Conservation (phyloP, 129 eudicot genomes). For the Lonicera japonica region DNA sequence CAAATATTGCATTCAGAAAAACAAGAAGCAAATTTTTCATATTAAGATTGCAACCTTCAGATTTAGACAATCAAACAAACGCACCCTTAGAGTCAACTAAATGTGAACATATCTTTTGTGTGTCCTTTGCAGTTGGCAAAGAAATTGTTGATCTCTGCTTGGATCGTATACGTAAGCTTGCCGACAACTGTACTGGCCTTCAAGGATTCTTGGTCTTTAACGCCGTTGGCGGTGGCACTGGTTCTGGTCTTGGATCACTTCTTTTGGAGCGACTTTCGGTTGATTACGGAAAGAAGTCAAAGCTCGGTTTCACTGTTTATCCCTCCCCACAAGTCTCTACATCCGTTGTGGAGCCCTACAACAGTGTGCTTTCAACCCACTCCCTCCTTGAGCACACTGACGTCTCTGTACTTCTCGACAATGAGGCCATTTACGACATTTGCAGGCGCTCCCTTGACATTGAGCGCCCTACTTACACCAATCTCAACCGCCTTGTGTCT, state of each 20-base stretch:
- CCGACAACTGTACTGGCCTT: constrained; percentile 43
- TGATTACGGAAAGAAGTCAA: constrained; percentile 47
- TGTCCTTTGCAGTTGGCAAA: constrained; percentile 32
- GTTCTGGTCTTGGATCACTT: constrained; percentile 55
- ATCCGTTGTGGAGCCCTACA: constrained; percentile 49
- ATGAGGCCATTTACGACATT: constrained; percentile 44
- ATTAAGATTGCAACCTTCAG: too few relatives aligned
- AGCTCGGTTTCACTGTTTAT: constrained; percentile 45
- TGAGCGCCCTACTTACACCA: constrained; percentile 40
- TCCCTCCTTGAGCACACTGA: constrained; percentile 43
- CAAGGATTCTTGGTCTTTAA: constrained; percentile 41
- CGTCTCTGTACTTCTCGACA: constrained; percentile 33
- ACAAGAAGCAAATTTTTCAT: too few relatives aligned
- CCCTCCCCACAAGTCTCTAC: constrained; percentile 55
- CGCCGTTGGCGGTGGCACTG: constrained; percentile 49
- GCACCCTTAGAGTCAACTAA: too few relatives aligned
- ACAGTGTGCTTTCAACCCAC: constrained; percentile 40
- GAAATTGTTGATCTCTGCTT: constrained; percentile 43
- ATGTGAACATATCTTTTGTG: background rate
- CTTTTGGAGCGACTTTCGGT: constrained; percentile 49
- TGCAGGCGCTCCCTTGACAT: constrained; percentile 41
- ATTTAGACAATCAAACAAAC: too few relatives aligned
- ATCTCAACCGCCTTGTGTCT: constrained; percentile 40
- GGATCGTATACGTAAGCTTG: constrained; percentile 40
- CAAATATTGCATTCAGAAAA: too few relatives aligned